phyloP scores from a whole-genome alignment of 1,139 yeast species.

The Magnusiomyces sp. region DNA sequence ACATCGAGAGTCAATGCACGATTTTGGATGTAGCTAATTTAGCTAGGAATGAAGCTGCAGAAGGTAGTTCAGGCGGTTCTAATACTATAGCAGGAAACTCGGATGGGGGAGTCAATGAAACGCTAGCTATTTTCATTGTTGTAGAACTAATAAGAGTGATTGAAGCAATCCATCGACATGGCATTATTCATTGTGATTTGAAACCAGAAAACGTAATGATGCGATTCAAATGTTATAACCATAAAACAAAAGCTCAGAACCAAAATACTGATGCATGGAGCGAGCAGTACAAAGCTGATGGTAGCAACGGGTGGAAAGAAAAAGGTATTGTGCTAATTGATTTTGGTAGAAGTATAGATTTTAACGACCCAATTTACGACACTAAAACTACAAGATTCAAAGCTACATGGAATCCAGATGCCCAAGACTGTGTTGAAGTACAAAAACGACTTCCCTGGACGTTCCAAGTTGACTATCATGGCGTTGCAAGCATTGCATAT shows the following conservation, averaged over 20 bases:
- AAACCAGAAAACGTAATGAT: slow-evolving; percentile 87
- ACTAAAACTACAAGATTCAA: slow-evolving; percentile 39
- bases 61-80: neutral
- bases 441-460: slow-evolving; percentile 57
- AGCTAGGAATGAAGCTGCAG: neutral
- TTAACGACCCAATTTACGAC: slow-evolving; percentile 36
- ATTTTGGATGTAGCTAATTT: slow-evolving; percentile 60
- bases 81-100: slow-evolving; percentile 11
- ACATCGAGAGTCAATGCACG: slow-evolving; percentile 59
- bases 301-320: slow-evolving; percentile 41
- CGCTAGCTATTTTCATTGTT: slow-evolving; percentile 54
- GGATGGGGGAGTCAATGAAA: slow-evolving; percentile 45
- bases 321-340: slow-evolving; percentile 65
- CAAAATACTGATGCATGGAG: slow-evolving; percentile 19
- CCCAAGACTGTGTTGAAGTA: slow-evolving; percentile 75
- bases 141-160: slow-evolving; percentile 53
- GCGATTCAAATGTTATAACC: slow-evolving; percentile 34
- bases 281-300: slow-evolving; percentile 27
- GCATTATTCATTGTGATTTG: slow-evolving; percentile 76
- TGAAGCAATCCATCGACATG: slow-evolving; percentile 53
- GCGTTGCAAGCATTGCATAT: slow-evolving; percentile 70
- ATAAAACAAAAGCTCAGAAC: slow-evolving; percentile 6
- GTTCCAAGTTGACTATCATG: slow-evolving; percentile 79
- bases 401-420: slow-evolving; percentile 56
- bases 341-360: slow-evolving; percentile 69